phyloP scores from a whole-genome alignment of 2,329 filamentous ascomycete genomes.

The Xylariaceae sp. region DNA sequence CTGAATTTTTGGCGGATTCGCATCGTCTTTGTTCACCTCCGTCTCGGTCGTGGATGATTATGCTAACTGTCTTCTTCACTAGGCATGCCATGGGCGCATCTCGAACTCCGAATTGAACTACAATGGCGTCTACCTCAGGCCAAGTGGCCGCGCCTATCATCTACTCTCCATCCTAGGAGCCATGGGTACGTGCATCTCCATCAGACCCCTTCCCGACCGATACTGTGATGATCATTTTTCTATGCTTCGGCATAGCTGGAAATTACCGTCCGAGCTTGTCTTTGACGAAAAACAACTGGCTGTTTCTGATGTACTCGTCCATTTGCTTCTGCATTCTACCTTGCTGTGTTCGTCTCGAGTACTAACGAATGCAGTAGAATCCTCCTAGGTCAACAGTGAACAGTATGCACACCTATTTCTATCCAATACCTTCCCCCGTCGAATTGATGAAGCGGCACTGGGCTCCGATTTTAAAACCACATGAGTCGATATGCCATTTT shows the following conservation, averaged over 20 bases:
- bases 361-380: constrained; percentile 22
- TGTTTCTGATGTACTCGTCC: constrained; percentile 60
- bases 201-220: constrained; percentile 1
- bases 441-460: constrained; percentile 91
- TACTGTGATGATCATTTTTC: constrained; percentile 62
- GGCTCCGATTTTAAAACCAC: constrained; percentile 66
- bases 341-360: not conserved
- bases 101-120: not conserved
- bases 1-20: constrained; percentile 52
- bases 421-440: constrained; percentile 23
- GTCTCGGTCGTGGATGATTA: constrained; percentile 7
- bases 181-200: constrained; percentile 13
- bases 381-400: not conserved
- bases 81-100: constrained; percentile 9
- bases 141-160: constrained; percentile 3
- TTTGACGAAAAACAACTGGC: constrained; percentile 79
- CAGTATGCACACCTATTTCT: constrained; percentile 29
- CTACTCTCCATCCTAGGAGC: not conserved
- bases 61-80: constrained; percentile 23
- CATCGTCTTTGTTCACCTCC: not conserved
- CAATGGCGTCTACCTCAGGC: not conserved
- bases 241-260: constrained; percentile 72
- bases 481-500: constrained; percentile 86
- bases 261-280: constrained; percentile 86
- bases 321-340: not conserved